Base-by-base conservation (phyloP, 495 filamentous ascomycete genomes). In the Massariosphaeria phaeospora region DNA sequence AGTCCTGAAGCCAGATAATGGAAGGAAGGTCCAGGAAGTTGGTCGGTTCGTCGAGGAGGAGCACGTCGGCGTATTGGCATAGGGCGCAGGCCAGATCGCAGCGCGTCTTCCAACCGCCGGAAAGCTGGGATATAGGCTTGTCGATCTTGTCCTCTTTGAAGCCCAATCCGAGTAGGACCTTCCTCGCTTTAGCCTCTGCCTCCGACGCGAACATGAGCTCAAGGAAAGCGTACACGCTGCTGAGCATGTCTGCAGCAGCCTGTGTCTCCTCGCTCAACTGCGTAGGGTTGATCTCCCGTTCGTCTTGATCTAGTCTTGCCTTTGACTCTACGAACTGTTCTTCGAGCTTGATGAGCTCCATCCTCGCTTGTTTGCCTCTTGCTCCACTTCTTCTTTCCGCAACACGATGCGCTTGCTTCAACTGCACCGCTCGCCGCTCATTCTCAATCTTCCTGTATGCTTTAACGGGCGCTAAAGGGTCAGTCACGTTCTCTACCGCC, bases 1-100 rank as follows among this genome's bases (percentile, higher is more conserved):
- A 83, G 6, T 73, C 75, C 65, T 94, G 81, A 1, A 94, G 76
- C 88, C 88, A 94, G 24, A 91, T 78, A 20, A 91, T 85, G n/a
- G 83, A 83, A 0, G 87, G 74, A 0, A 94, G 76, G 64, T 94
- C 88, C 1, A 91, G 74, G 66, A 85, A 91, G 65, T 91, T 91
- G 44, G 88, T 91, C 3, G 88, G 88, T 62, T 94, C 88, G 72
- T 94, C 88, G 15, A 94, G 81, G 42, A 94, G 84, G 59, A 91
- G 75, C 42, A 91, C 80, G 58, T 91, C 85, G 0, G 84, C 76
- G n/a, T 80, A 73, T 60, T 86, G 81, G 3, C 85, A 74, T 10
- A 94, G 74, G 11, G 79, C 75, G 13, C 76, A 74, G 1, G 86
- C 86, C 6, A 91, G 75, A 51, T 80, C 75, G 40, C 76, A 81